Conservation (phyloP, 768 basidiomycete species). For the Austroboletus festivus region DNA sequence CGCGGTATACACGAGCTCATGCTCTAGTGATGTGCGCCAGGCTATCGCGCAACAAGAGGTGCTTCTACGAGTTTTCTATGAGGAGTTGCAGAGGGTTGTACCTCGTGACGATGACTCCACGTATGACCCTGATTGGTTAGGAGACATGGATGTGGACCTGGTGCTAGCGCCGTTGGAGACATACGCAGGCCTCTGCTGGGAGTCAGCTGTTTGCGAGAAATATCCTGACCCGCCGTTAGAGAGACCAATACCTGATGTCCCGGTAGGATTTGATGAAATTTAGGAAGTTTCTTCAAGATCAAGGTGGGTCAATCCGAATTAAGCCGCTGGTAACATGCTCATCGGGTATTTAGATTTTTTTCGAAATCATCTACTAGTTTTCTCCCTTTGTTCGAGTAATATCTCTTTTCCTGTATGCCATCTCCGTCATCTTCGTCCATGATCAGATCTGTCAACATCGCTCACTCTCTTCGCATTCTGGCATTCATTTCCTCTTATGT, state of each 20-base stretch:
- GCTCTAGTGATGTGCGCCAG: slow-evolving; percentile 33
- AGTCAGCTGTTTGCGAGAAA: slow-evolving; percentile 24
- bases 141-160: slow-evolving; percentile 27
- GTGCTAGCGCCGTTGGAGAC: slow-evolving; percentile 26
- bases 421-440: background rate
- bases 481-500: slow-evolving; percentile 4
- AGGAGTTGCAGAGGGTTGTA: slow-evolving; percentile 26
- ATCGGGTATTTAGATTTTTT: background rate
- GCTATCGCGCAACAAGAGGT: slow-evolving; percentile 32
- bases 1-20: slow-evolving; percentile 23
- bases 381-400: slow-evolving; percentile 12
- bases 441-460: background rate
- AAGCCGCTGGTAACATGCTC: background rate
- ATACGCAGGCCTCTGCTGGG: slow-evolving; percentile 32
- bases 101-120: slow-evolving; percentile 7
- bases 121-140: slow-evolving; percentile 28
- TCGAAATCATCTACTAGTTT: background rate
- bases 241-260: slow-evolving; percentile 27
- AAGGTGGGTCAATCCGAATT: slow-evolving; percentile 2
- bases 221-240: slow-evolving; percentile 1
- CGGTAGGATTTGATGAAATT: slow-evolving; percentile 27
- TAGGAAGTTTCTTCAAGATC: slow-evolving; percentile 11
- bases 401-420: no score
- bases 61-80: slow-evolving; percentile 32
- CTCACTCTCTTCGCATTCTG: slow-evolving; percentile 4